Evolutionary conservation across 257 asterid species (phyloP).

Genomic region (Buddleja alternifolia): DNA sequence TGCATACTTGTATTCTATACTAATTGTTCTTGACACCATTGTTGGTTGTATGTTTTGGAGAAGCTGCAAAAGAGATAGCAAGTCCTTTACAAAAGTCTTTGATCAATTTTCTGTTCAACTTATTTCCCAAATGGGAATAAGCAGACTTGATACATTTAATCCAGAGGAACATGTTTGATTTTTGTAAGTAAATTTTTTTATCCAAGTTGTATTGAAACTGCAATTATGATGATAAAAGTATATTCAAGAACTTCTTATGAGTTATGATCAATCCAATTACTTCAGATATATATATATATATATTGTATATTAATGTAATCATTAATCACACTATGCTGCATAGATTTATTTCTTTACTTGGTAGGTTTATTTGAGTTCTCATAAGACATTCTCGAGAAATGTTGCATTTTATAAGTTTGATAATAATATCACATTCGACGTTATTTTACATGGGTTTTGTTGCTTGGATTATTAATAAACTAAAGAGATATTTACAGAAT

Average conservation of each 20-base stretch:
- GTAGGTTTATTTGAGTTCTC: not conserved
- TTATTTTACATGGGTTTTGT: not conserved
- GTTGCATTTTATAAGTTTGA: not conserved
- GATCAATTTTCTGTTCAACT: not conserved
- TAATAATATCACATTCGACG: not conserved
- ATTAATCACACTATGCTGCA: too few relatives aligned
- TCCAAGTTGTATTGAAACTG: constrained; percentile 12
- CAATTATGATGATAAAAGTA: not conserved
- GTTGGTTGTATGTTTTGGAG: constrained; percentile 46
- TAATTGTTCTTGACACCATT: constrained; percentile 56
- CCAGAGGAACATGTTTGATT: not conserved
- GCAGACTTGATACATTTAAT: not conserved
- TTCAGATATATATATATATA: too few relatives aligned
- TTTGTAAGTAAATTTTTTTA: constrained; percentile 2
- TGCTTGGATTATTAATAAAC: not conserved
- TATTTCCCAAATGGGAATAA: constrained; percentile 29
- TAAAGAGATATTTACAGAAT: too few relatives aligned
- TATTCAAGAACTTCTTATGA: not conserved
- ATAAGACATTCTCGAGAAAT: not conserved
- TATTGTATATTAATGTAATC: too few relatives aligned
- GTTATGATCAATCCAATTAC: not conserved
- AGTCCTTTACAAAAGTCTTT: constrained; percentile 4
- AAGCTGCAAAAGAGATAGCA: constrained; percentile 41
- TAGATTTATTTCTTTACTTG: too few relatives aligned
- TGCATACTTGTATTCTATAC: constrained; percentile 53